Percentiles rank a stretch among this genome's conserved stretches.
These are phyloP conservation scores for Luvunga scandens DNA, from an alignment of 345 rosid species.

Conservation along the genomic window DNA sequence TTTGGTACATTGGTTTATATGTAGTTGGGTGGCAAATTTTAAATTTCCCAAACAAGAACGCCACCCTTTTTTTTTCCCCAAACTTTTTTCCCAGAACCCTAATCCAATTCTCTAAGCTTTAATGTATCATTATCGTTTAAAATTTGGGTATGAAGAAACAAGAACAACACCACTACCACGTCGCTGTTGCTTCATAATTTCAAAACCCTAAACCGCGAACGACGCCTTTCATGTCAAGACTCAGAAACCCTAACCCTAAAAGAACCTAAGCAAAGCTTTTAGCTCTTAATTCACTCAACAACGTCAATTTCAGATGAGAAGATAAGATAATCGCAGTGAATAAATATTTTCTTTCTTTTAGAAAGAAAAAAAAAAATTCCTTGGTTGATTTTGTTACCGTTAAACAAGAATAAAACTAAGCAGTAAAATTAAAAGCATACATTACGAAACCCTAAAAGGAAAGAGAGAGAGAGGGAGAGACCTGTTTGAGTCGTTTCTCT, in stretches of 20 bases:
- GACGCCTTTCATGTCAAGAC: neutral
- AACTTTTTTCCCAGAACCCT: neutral
- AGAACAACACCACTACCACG: neutral
- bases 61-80: neutral
- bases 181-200: neutral
- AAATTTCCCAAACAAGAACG: neutral
- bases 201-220: neutral
- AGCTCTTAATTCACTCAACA: too few species aligned
- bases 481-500: neutral
- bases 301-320: neutral
- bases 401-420: neutral
- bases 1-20: too few species aligned
- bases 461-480: neutral
- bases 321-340: neutral
- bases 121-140: too few species aligned
- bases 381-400: neutral
- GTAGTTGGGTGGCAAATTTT: too few species aligned
- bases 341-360: neutral
- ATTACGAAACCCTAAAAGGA: neutral
- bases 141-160: neutral
- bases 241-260: neutral
- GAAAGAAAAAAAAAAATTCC: too few species aligned
- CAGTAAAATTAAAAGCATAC: neutral
- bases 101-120: neutral
- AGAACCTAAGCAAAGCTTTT: neutral